A percentile compares a stretch with the other conserved stretches of the same genome.
phyloP scores from a whole-genome alignment of 305 asterid genomes.

The Euphrasia arctica region DNA sequence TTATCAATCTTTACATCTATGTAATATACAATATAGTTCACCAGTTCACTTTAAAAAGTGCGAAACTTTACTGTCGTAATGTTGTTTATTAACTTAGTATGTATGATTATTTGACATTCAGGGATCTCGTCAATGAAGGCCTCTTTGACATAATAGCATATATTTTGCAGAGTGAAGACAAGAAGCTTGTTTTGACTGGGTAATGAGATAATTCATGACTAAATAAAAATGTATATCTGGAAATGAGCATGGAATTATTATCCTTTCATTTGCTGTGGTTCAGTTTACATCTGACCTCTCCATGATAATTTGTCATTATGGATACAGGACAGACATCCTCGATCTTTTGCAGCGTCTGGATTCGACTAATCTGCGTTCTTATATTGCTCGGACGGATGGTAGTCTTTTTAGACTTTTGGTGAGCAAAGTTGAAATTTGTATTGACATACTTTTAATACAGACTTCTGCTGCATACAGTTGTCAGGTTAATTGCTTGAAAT shows the following conservation, averaged over 20 bases:
- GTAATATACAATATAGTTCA: conserved; percentile 1
- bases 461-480: not conserved
- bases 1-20: conserved; percentile 6
- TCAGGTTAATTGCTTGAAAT: conserved; percentile 16
- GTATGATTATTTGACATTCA: conserved; percentile 36
- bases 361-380: conserved; percentile 70
- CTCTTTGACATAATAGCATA: conserved; percentile 78
- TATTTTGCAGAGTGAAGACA: conserved; percentile 75
- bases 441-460: conserved; percentile 2
- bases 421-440: conserved; percentile 31
- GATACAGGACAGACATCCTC: conserved; percentile 98
- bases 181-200: conserved; percentile 93
- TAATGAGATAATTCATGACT: conserved; percentile 34
- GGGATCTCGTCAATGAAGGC: conserved; percentile 96
- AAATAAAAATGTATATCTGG: not conserved
- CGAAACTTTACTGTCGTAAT: not conserved
- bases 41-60: conserved; percentile 6
- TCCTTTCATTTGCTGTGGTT: not conserved
- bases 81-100: not conserved
- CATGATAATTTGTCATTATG: conserved; percentile 34
- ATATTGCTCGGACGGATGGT: conserved; percentile 74
- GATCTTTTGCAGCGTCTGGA: conserved; percentile 82
- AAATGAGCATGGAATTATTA: not conserved
- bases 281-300: conserved; percentile 22
- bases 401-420: conserved; percentile 86